Evolutionary conservation across 192 early-diverging fungal species (phyloP).

Genomic region (Nowakowskiella sp.): DNA sequence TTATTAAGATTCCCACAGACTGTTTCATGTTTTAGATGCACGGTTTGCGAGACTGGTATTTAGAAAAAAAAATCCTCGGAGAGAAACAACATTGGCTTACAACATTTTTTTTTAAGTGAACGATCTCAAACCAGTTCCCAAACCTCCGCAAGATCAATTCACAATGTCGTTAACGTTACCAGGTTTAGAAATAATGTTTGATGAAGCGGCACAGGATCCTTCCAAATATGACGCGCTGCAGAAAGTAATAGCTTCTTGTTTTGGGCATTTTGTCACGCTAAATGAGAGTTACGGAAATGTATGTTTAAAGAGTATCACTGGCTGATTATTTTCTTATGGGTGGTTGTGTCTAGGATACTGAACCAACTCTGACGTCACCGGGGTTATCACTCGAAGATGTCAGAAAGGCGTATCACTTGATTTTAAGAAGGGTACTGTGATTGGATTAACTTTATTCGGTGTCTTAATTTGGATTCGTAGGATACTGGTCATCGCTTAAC

Average conservation of each 20-base stretch:
- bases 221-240: not conserved
- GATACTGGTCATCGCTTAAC: slow-evolving; percentile 10
- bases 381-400: slow-evolving; percentile 23
- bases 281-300: not conserved
- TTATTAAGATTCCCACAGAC: slow-evolving; percentile 62
- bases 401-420: slow-evolving; percentile 24
- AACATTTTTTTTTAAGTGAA: slow-evolving; percentile 20
- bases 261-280: not conserved
- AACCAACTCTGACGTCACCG: slow-evolving; percentile 17
- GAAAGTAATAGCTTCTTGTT: not conserved
- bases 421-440: slow-evolving; percentile 16
- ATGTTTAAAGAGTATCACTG: not conserved
- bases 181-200: not conserved
- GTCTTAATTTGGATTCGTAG: not conserved
- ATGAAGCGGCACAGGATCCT: not conserved
- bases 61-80: not conserved
- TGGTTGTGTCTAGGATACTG: slow-evolving; percentile 11
- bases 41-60: slow-evolving; percentile 72
- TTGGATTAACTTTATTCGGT: not conserved
- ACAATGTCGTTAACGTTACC: not conserved
- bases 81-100: too few species aligned
- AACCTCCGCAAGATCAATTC: slow-evolving; percentile 1
- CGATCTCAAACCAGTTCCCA: slow-evolving; percentile 15
- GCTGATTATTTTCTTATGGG: not conserved
- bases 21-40: slow-evolving; percentile 78